Percentiles rank a stretch among this genome's conserved stretches.
Evolutionary conservation across 768 basidiomycete species (phyloP).

Genomic region (Tephrocybe rancida): DNA sequence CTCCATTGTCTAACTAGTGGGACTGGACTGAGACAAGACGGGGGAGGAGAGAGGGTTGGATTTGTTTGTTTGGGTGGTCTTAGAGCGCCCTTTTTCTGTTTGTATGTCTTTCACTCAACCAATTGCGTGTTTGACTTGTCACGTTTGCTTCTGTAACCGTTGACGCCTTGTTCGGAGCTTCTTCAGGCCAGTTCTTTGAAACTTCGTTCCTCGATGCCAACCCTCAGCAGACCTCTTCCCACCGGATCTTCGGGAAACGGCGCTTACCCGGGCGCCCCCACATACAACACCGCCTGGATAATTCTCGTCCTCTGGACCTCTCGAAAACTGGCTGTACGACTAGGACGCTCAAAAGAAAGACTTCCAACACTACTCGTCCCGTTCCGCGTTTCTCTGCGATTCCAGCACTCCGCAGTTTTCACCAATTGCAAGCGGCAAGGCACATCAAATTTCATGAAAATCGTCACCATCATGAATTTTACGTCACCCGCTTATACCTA

Average conservation of each 20-base stretch:
- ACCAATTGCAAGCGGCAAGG: too few relatives aligned
- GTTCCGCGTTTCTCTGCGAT: too few relatives aligned
- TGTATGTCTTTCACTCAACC: conserved; percentile 7
- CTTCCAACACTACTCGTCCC: too few relatives aligned
- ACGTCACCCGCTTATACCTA: too few relatives aligned
- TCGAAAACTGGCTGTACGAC: not conserved
- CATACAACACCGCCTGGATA: not conserved
- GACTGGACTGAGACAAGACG: not conserved
- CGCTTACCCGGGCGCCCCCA: not conserved
- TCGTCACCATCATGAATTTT: too few relatives aligned
- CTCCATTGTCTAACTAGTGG: not conserved
- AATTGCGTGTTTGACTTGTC: conserved; percentile 9
- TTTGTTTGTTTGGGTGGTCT: not conserved
- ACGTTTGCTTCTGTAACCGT: not conserved
- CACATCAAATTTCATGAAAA: too few relatives aligned
- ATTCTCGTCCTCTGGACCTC: not conserved
- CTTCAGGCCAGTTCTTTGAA: not conserved
- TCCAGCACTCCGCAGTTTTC: too few relatives aligned
- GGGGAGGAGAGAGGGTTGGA: not conserved
- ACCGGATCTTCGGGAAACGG: not conserved
- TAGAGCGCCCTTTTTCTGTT: not conserved
- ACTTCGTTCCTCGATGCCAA: not conserved
- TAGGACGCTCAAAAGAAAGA: too few relatives aligned
- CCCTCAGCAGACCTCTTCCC: not conserved
- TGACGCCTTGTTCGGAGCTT: not conserved